Evolutionary conservation across 2,329 filamentous ascomycete species (phyloP), one percentile per base, ranked within the genome.

Genomic region (Colletotrichum sojae): DNA sequence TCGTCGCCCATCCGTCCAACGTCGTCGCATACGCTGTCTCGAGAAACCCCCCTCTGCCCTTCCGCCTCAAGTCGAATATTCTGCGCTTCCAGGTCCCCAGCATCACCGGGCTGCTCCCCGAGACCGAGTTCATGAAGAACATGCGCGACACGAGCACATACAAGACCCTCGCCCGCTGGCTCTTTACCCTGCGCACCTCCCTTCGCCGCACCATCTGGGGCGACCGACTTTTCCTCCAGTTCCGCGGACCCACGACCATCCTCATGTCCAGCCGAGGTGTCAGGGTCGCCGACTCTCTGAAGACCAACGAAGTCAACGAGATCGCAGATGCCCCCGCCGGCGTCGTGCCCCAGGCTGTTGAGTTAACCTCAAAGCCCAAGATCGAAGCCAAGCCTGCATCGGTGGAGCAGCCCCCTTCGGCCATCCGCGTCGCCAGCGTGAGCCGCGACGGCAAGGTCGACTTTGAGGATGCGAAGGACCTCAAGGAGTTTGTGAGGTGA

Each of bases 1-100:
- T 98, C 74, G 90, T 97, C 62, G 94, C 93, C 3, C 95, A 98
- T 78, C 95, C 96, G 5, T 92, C 92, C 73, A 94, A 97, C 78
- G 91, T 99, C 4, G 90, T 98, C 15, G 96, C 96, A 22, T 99
- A 99, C 82, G 91, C 92, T 4, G 87, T 96, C 56, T 91, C 89
- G 59, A 88, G 90, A 65, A 88, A 90, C 63, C 88, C 90, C 8
- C 96, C 96, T 6, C 85, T 90, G 46, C 94, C 95, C 5, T 98
- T 97, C 84, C 90, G 95, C 49, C 93, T 99, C 80, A 94, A 92
- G 80, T 92, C 93, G 2, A 92, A 90, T 46, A 86, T 84, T 55
- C 79, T 97, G 63, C 88, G 89, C 62, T 88, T 98, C 69, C 94
- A 97, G 78, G 84, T 97, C 1, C 96, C 96, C 1, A 89, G 89